A percentile compares a stretch with the other conserved stretches of the same genome.
Evolutionary conservation across 2,329 filamentous ascomycete genomes (phyloP).

Genomic region (Cercospora zeina): DNA sequence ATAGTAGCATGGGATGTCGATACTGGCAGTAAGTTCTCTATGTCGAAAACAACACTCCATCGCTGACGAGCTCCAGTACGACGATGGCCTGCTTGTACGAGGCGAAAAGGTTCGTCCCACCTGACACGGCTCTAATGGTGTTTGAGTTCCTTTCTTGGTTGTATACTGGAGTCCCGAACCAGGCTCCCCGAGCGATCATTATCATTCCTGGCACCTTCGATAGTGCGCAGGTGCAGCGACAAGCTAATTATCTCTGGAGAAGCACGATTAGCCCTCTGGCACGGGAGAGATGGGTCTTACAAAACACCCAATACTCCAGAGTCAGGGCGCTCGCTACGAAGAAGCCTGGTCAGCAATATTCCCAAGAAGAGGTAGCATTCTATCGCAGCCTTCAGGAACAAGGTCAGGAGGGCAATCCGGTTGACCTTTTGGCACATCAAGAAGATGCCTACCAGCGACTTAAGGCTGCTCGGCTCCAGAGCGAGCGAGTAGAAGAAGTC

Average conservation of each 20-base stretch:
- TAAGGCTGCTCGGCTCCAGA: background rate
- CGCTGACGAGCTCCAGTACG: background rate
- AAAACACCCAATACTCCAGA: background rate
- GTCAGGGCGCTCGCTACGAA: background rate
- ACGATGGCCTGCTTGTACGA: background rate
- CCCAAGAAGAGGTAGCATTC: background rate
- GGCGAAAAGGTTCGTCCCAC: background rate
- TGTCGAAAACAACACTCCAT: background rate
- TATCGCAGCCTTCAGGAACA: background rate
- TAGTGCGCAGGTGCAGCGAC: background rate
- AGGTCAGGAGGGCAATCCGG: background rate
- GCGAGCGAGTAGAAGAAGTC: background rate
- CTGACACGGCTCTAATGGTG: background rate
- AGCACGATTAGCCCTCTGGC: background rate
- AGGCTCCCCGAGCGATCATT: background rate
- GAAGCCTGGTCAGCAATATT: background rate
- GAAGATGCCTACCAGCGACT: background rate
- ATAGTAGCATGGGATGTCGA: background rate
- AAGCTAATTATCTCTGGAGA: background rate
- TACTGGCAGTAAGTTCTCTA: background rate
- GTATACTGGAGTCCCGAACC: background rate
- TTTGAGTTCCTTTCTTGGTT: background rate
- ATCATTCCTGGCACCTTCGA: background rate
- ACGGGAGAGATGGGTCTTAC: background rate
- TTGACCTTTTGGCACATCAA: background rate